These are phyloP conservation scores for Botrytis cinerea DNA, from an alignment of 2,329 filamentous ascomycete species.

Conservation along the genomic window DNA sequence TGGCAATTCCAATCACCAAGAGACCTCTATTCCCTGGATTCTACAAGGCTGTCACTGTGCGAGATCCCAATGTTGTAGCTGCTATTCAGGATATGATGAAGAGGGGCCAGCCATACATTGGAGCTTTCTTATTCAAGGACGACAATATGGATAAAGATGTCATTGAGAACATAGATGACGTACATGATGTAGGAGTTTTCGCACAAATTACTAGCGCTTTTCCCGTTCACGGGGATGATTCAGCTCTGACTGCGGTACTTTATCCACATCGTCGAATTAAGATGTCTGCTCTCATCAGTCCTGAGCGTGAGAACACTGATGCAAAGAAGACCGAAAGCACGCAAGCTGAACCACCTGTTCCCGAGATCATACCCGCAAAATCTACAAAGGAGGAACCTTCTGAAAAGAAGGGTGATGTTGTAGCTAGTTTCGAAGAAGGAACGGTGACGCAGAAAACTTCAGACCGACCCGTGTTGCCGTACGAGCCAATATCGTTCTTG, in stretches of 20 bases:
- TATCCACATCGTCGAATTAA: slow-evolving; percentile 96
- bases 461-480: slow-evolving; percentile 53
- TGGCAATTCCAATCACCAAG: slow-evolving; percentile 94
- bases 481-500: slow-evolving; percentile 88
- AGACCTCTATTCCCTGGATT: slow-evolving; percentile 94
- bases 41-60: slow-evolving; percentile 97
- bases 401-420: slow-evolving; percentile 88
- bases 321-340: slow-evolving; percentile 51
- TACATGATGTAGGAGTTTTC: slow-evolving; percentile 95
- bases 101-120: slow-evolving; percentile 94
- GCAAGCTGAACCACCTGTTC: slow-evolving; percentile 50
- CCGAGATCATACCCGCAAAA: slow-evolving; percentile 62
- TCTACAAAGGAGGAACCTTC: slow-evolving; percentile 53
- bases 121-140: slow-evolving; percentile 95
- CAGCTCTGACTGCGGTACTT: slow-evolving; percentile 84
- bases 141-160: slow-evolving; percentile 91
- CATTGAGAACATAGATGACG: slow-evolving; percentile 86
- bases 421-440: slow-evolving; percentile 93
- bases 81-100: slow-evolving; percentile 97
- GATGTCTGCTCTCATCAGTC: slow-evolving; percentile 79
- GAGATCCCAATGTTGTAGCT: slow-evolving; percentile 84
- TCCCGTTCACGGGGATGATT: slow-evolving; percentile 82
- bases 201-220: slow-evolving; percentile 97
- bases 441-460: slow-evolving; percentile 60
- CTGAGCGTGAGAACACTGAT: slow-evolving; percentile 48